These are phyloP conservation scores for Scheffersomyces lignosus DNA, from an alignment of 805 yeast genomes.

Conservation along the genomic window DNA sequence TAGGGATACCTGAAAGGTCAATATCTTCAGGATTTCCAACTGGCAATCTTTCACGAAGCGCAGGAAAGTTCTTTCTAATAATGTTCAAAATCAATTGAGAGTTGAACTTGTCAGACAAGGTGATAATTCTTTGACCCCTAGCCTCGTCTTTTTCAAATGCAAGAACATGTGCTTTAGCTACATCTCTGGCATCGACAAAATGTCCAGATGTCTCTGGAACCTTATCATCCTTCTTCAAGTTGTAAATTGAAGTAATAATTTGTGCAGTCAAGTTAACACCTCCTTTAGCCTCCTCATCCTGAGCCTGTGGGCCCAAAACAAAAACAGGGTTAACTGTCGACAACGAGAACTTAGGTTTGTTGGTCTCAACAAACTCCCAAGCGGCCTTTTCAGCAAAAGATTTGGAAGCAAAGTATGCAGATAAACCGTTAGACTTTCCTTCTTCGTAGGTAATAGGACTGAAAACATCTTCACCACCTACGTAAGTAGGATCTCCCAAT, in stretches of 20 bases:
- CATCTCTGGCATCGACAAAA: conserved; percentile 14
- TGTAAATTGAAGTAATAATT: conserved; percentile 14
- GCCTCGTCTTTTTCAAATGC: conserved; percentile 14
- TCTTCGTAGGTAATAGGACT: conserved; percentile 55
- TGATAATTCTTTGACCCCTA: conserved; percentile 28
- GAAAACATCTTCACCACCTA: conserved; percentile 49
- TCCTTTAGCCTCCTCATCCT: conserved; percentile 24
- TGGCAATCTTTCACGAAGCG: conserved; percentile 45
- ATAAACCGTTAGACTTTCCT: conserved; percentile 35
- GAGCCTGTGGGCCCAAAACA: conserved; percentile 44
- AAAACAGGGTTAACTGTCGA: conserved; percentile 35
- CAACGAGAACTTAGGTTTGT: conserved; percentile 24
- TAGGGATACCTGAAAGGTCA: no score
- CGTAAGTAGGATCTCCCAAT: conserved; percentile 31
- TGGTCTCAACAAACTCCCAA: conserved; percentile 50
- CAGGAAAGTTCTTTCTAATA: conserved; percentile 40
- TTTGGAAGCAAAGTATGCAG: conserved; percentile 61
- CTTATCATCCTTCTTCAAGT: conserved; percentile 11
- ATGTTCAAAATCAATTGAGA: conserved; percentile 33
- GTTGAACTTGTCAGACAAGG: conserved; percentile 17
- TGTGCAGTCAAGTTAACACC: conserved; percentile 24
- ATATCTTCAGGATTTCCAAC: conserved; percentile 36
- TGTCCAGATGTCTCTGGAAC: conserved; percentile 15
- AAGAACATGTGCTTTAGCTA: conserved; percentile 13
- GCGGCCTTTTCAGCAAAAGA: conserved; percentile 61